Evolutionary conservation across 768 basidiomycete genomes (phyloP).

Genomic region (Obba rivulosa): DNA sequence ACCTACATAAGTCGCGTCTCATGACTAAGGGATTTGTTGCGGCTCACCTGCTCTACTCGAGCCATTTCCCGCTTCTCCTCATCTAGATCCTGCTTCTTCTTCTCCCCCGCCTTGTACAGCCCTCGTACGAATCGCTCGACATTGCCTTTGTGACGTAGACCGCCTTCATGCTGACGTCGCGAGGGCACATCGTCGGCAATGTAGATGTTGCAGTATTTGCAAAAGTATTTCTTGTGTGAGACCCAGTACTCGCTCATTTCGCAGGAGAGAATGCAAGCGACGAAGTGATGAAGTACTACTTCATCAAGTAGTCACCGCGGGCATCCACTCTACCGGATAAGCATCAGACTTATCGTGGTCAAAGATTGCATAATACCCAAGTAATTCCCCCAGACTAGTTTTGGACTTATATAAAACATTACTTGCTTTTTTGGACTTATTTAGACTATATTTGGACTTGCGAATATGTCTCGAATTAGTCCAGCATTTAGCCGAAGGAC

Average conservation of each 20-base stretch:
- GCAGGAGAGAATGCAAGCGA: no score
- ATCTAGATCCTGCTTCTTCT: slow-evolving; percentile 76
- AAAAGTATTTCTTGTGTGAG: slow-evolving; percentile 87
- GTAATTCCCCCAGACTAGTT: no score
- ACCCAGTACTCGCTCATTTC: slow-evolving; percentile 91
- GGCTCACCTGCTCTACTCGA: slow-evolving; percentile 69
- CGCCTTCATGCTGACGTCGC: slow-evolving; percentile 86
- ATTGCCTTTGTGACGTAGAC: slow-evolving; percentile 91
- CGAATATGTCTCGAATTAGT: no score
- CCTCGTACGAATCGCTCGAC: slow-evolving; percentile 88
- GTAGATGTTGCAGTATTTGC: slow-evolving; percentile 97
- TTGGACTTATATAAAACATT: no score
- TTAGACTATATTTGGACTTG: no score
- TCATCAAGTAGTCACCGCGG: no score
- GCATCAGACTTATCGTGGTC: no score
- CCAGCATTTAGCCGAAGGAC: no score
- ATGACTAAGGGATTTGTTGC: neutral
- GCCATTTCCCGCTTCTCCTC: slow-evolving; percentile 88
- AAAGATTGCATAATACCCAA: no score
- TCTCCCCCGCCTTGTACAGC: slow-evolving; percentile 90
- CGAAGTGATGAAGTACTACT: no score
- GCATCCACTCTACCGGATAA: no score
- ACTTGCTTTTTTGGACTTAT: no score
- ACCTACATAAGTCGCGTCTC: neutral
- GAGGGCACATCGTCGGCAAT: slow-evolving; percentile 96